A percentile compares a stretch with the other conserved stretches of the same genome.
These are phyloP conservation scores for Pseudogymnoascus sp. DNA, from an alignment of 2,329 filamentous ascomycete genomes.

Conservation along the genomic window DNA sequence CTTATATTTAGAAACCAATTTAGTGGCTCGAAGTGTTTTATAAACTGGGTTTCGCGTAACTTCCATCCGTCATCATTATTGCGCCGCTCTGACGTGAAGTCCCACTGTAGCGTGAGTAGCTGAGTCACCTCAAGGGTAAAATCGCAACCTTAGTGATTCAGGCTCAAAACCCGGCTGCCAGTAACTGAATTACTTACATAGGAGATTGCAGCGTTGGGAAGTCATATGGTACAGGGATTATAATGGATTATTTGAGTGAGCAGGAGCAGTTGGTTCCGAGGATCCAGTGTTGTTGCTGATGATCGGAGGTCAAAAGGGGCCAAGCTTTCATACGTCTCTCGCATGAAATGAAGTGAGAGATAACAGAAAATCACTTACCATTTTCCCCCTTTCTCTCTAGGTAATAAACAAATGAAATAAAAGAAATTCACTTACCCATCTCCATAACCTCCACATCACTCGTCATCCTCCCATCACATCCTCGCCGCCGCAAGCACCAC, in stretches of 20 bases:
- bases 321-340: background rate
- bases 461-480: background rate
- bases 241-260: too few relatives aligned
- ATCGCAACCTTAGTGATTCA: too few relatives aligned
- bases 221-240: too few relatives aligned
- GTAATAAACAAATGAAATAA: background rate
- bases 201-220: too few relatives aligned
- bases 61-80: background rate
- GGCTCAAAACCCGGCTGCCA: too few relatives aligned
- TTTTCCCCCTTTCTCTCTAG: background rate
- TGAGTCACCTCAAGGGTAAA: too few relatives aligned
- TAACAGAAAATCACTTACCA: background rate
- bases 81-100: background rate
- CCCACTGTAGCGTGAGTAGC: background rate
- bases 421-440: background rate
- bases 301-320: too few relatives aligned
- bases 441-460: background rate
- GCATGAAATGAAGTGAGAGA: background rate
- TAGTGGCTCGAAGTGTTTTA: background rate
- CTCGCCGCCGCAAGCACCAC: background rate
- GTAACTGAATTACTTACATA: too few relatives aligned
- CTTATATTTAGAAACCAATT: background rate
- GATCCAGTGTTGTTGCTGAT: too few relatives aligned
- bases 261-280: too few relatives aligned
- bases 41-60: background rate